phyloP scores from a whole-genome alignment of 208 protist species.

The Naegleria gruberi region DNA sequence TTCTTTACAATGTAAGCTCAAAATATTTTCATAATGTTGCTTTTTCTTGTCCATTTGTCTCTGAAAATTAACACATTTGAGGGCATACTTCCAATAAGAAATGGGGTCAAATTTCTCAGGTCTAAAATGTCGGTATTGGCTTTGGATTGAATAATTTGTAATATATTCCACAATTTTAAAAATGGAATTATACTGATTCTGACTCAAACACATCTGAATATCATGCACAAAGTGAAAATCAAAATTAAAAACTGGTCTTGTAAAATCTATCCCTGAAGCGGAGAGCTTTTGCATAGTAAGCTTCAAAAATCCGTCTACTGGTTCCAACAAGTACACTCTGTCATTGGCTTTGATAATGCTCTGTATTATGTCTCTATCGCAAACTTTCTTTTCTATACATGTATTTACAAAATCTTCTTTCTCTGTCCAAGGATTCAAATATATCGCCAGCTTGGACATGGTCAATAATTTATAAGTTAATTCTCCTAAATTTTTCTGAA shows the following conservation, averaged over 20 bases:
- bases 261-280: background rate
- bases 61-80: background rate
- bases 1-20: background rate
- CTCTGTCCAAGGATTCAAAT: background rate
- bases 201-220: background rate
- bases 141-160: background rate
- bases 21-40: background rate
- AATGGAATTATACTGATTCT: background rate
- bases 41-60: background rate
- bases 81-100: background rate
- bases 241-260: constrained; percentile 1
- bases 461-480: background rate
- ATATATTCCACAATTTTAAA: constrained; percentile 8
- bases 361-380: background rate
- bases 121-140: background rate
- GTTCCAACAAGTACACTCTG: background rate
- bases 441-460: background rate
- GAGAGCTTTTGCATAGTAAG: constrained; percentile 13
- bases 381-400: background rate
- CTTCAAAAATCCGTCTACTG: background rate
- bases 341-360: background rate
- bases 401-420: background rate
- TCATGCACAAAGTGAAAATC: background rate
- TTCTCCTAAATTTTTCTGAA: background rate
- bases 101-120: background rate